Base-by-base conservation (phyloP, 805 yeast species). In the Cyberlindnera americana region DNA sequence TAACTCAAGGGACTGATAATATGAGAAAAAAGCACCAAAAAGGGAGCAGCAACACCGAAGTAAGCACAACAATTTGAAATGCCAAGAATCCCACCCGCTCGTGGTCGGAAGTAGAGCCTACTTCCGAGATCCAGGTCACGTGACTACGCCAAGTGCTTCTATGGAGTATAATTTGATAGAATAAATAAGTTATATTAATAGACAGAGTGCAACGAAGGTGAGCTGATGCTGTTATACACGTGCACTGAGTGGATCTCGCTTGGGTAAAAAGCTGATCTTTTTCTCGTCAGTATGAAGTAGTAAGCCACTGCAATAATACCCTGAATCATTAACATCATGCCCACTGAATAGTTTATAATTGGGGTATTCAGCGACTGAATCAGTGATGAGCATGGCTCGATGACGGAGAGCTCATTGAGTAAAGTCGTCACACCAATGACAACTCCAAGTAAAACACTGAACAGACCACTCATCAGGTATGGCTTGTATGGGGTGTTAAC, bases 401-500 rank as follows among this genome's bases (percentile, higher is more conserved):
- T 8, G 11, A 31, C 15, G 17, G 26, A 5, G 12, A 18, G 4
- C 12, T 24, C 17, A 11, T n/a, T 33, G 6, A 25, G 16, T 10
- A 30, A 3, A 5, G 41, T 30, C 5, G 36, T 29, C 2, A 17
- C 4, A 3, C 18, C 9, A 42, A 36, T 58, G 54, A 41, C 42
- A 42, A 41, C 54, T 37, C 47, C 62, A 39, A 38, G 61, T 48
- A 26, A 55, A 56, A 24, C 47, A 44, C 40, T 64, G 47, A 33
- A 21, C 3, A 27, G 9, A 11, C 30, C 67, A 84, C 50, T 96
- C 95, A 41, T 70, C 95, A 58, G 95, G 95, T 33, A 84, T 93
- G 10, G 96, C 95, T 38, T 87, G 87, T 49, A 96, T 83, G 37
- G 88, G 95, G 34, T 77, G 95, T 59, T 75, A 95, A 50, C 96